Conservation (phyloP, 2,329 filamentous ascomycete species). For the Mycosphaerelloides madeirae region DNA sequence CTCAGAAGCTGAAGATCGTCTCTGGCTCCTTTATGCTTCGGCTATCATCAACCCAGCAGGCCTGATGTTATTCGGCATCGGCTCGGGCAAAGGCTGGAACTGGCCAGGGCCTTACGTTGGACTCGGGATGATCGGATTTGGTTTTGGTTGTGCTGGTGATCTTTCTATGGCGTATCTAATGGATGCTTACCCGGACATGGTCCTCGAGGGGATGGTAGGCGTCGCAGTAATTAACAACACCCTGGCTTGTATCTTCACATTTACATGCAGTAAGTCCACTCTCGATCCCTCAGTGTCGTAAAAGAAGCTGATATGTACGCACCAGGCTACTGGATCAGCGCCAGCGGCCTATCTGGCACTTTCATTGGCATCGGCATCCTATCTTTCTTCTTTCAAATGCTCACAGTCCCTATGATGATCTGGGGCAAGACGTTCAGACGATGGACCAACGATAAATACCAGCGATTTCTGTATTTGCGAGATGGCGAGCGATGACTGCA, state of each 20-base stretch:
- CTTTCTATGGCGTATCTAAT: conserved; percentile 50
- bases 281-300: neutral
- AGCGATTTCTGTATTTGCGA: conserved; percentile 22
- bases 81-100: conserved; percentile 46
- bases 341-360: conserved; percentile 42
- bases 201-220: conserved; percentile 56
- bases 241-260: conserved; percentile 52
- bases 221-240: conserved; percentile 56
- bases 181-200: conserved; percentile 54
- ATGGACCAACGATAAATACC: conserved; percentile 39
- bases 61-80: conserved; percentile 52
- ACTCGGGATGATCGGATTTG: conserved; percentile 55
- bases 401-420: conserved; percentile 51
- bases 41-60: conserved; percentile 49
- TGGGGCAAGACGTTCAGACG: conserved; percentile 49
- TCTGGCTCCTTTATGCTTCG: conserved; percentile 50
- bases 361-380: conserved; percentile 52
- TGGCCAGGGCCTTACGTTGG: conserved; percentile 54
- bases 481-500: conserved; percentile 20
- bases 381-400: conserved; percentile 48
- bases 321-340: conserved; percentile 43
- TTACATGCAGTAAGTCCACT: conserved; percentile 31
- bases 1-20: conserved; percentile 52
- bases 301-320: neutral
- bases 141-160: conserved; percentile 56